Evolutionary conservation across 2,329 filamentous ascomycete species (phyloP).

Genomic region (Nigrospora oryzae): DNA sequence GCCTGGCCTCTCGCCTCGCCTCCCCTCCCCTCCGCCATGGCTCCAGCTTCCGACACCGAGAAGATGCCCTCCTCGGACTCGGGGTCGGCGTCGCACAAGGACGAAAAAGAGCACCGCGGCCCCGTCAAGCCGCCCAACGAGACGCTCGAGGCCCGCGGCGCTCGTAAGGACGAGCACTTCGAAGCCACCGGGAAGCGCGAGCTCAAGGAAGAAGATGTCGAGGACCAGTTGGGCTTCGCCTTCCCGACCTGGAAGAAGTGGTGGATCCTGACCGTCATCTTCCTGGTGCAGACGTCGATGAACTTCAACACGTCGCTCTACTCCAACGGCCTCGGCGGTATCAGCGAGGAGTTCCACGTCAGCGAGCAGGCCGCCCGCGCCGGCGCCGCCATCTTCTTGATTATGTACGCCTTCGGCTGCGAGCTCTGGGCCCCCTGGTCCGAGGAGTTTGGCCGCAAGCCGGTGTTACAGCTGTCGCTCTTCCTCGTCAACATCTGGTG

Average conservation of each 20-base stretch:
- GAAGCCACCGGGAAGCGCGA: slow-evolving; percentile 13
- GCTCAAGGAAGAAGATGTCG: slow-evolving; percentile 42
- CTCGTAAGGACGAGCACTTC: not conserved
- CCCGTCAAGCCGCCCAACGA: slow-evolving; percentile 1
- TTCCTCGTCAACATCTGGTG: slow-evolving; percentile 73
- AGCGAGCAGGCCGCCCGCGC: slow-evolving; percentile 60
- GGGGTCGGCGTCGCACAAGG: not conserved
- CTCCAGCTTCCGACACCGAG: not conserved
- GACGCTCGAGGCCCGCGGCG: not conserved
- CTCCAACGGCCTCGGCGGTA: slow-evolving; percentile 59
- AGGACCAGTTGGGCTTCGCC: slow-evolving; percentile 54
- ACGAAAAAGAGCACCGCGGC: not conserved
- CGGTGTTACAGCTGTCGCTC: slow-evolving; percentile 64
- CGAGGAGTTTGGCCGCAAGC: slow-evolving; percentile 72
- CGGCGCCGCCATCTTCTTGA: slow-evolving; percentile 71
- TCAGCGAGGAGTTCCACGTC: slow-evolving; percentile 59
- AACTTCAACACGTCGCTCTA: slow-evolving; percentile 73
- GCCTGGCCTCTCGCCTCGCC: too few relatives aligned
- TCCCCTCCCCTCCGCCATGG: too few relatives aligned
- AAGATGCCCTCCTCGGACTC: not conserved
- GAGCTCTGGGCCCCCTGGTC: slow-evolving; percentile 86
- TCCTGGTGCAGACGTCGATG: slow-evolving; percentile 67
- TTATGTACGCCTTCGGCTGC: slow-evolving; percentile 77
- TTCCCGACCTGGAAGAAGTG: slow-evolving; percentile 59
- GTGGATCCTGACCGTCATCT: slow-evolving; percentile 65